phyloP scores from a whole-genome alignment of 257 asterid genomes.

The Oldenlandia corymbosa region DNA sequence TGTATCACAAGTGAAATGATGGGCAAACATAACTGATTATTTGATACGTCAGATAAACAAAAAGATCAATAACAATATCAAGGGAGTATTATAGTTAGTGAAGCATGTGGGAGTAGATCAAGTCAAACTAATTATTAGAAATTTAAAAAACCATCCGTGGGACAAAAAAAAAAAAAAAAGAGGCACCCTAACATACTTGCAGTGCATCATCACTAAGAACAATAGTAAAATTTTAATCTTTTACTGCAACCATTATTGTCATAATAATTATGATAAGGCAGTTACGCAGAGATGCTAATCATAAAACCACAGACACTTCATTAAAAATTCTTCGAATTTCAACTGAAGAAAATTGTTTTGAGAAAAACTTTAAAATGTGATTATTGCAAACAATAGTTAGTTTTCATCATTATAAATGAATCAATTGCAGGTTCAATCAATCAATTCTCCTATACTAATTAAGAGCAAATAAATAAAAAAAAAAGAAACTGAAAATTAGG shows the following conservation, averaged over 20 bases:
- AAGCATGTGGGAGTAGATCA: too few relatives aligned
- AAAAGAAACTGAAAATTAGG: not conserved
- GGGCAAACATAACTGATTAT: too few relatives aligned
- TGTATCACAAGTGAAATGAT: too few relatives aligned
- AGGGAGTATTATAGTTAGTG: too few relatives aligned
- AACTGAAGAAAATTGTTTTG: not conserved
- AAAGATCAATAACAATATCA: too few relatives aligned
- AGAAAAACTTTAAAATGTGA: not conserved
- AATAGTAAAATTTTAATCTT: not conserved
- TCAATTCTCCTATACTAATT: not conserved
- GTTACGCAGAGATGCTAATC: not conserved
- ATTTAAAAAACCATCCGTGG: too few relatives aligned
- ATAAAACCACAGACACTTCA: not conserved
- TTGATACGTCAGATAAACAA: too few relatives aligned
- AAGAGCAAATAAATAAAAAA: too few relatives aligned
- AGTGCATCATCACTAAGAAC: too few relatives aligned
- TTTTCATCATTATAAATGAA: constrained; percentile 9
- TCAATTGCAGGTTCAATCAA: not conserved
- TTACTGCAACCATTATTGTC: not conserved
- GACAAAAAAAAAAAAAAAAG: too few relatives aligned
- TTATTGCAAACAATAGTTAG: not conserved
- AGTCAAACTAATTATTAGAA: too few relatives aligned
- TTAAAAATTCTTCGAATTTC: not conserved
- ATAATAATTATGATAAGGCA: constrained; percentile 3
- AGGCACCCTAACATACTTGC: too few relatives aligned